These are phyloP conservation scores for Brassica nigra DNA, from an alignment of 345 rosid species.

Conservation along the genomic window DNA sequence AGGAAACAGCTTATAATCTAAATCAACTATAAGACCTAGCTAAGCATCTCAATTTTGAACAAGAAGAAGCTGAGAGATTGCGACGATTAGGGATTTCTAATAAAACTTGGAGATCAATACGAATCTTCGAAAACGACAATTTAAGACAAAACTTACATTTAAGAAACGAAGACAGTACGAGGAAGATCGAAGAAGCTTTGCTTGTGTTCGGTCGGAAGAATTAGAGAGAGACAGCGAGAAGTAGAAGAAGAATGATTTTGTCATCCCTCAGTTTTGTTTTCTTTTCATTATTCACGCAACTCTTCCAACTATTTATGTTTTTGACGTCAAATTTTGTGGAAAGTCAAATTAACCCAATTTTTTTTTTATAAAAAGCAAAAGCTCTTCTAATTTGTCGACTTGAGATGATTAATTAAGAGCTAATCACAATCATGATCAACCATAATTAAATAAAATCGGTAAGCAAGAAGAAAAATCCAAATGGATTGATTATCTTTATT, in stretches of 20 bases:
- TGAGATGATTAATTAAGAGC: not conserved
- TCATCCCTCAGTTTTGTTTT: not conserved
- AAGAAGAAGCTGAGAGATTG: not conserved
- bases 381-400: not conserved
- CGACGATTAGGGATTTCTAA: conserved; percentile 2
- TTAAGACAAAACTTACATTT: not conserved
- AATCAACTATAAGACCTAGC: not conserved
- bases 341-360: not conserved
- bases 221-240: not conserved
- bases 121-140: not conserved
- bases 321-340: not conserved
- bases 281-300: not conserved
- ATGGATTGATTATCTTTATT: not conserved
- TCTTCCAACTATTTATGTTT: not conserved
- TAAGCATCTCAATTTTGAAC: not conserved
- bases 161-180: not conserved
- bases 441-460: not conserved
- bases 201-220: not conserved
- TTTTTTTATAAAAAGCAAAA: not conserved
- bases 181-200: conserved; percentile 8
- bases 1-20: not conserved
- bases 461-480: not conserved
- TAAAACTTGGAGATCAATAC: not conserved
- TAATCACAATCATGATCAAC: not conserved
- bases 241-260: not conserved